Evolutionary conservation across 768 basidiomycete genomes (phyloP), one percentile per base, ranked within the genome.

Genomic region (Kwoniella dendrophila): DNA sequence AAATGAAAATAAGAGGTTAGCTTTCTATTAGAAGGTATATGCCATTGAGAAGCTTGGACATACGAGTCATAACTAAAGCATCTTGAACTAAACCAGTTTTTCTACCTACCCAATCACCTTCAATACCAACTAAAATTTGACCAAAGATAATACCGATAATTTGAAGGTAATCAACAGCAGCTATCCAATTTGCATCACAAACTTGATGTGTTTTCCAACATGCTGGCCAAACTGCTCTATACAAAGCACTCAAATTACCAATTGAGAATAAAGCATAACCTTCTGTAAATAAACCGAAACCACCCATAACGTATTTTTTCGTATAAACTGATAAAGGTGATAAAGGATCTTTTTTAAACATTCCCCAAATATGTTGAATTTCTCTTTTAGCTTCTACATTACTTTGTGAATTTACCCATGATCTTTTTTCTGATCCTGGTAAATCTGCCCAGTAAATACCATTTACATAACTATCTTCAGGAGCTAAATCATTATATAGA

Each of bases 251-350:
- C 26, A 80, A 69, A 70, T 81, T 81, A 32, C 80, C 80, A 59
- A 81, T 81, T 8, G 80, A 81, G 78, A 81, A 81, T 29, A 81
- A 70, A 51, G 73, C 75, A 58, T 78, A 81, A 34, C 80, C 79
- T 63, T 78, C 73, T 14, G 68, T 72, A 64, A 75, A 75, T 12
- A 73, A 60, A 22, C 76, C 78, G 67, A 79, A 78, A 49, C 78
- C 78, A 43, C 71, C 75, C n/a, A 78, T 60, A 45, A 80, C 81
- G 69, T 81, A 81, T 59, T 74, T 67, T 34, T 63, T 63, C 51
- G 65, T 79, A 70, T 81, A 81, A 5, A 71, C 67, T 0, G 65
- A 40, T 22, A 78, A 53, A 8, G 79, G 79, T 12, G 58, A 60
- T 6, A 76, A 27, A 0, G 80, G 80, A 57, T 80, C 78, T 36